Percentiles rank a stretch among this genome's conserved stretches.
Evolutionary conservation across 305 asterid genomes (phyloP).

Genomic region (Solanum hybrid): DNA sequence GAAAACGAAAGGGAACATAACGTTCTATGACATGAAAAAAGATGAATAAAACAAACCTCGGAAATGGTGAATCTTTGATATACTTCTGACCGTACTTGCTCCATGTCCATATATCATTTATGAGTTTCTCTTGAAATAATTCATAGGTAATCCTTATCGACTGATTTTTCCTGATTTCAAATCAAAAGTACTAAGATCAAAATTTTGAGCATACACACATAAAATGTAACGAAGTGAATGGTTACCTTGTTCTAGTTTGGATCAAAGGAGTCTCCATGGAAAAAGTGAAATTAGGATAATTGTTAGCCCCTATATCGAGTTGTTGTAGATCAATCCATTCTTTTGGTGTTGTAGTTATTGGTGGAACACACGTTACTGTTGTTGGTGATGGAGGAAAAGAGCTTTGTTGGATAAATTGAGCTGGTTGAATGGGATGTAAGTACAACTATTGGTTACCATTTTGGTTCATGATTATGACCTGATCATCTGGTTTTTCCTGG

Average conservation of each 20-base stretch:
- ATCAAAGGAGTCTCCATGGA: neutral
- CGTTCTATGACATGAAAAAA: neutral
- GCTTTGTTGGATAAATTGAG: neutral
- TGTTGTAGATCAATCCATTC: neutral
- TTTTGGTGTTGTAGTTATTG: neutral
- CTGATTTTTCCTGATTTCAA: slow-evolving; percentile 28
- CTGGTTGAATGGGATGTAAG: neutral
- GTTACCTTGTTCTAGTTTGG: slow-evolving; percentile 38
- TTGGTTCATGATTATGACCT: neutral
- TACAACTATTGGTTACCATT: too few relatives aligned
- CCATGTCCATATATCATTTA: slow-evolving; percentile 46
- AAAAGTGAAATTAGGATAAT: neutral
- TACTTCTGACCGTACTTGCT: slow-evolving; percentile 30
- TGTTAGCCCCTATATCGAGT: neutral
- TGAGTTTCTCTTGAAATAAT: slow-evolving; percentile 59
- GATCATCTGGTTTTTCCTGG: neutral
- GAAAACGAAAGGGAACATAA: neutral
- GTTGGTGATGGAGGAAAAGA: neutral
- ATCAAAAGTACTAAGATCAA: neutral
- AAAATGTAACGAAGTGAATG: neutral
- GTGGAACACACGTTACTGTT: neutral
- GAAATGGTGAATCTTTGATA: slow-evolving; percentile 61
- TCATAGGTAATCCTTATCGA: slow-evolving; percentile 27
- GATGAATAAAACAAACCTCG: neutral
- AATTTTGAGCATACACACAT: neutral